These are phyloP conservation scores for Scheffersomyces titani DNA, from an alignment of 1,139 yeast genomes.

Conservation along the genomic window DNA sequence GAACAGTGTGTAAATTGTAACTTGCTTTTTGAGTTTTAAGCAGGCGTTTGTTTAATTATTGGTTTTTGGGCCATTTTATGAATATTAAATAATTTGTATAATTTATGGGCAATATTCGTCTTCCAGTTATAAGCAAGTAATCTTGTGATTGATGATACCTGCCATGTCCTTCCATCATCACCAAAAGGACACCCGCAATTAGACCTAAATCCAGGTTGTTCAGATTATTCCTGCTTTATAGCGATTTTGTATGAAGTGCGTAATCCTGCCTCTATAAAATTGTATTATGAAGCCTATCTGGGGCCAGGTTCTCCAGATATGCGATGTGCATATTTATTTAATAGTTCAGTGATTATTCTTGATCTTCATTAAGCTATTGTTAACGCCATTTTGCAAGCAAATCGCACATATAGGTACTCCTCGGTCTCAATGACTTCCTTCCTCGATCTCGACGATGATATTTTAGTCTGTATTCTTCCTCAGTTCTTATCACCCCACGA, in stretches of 20 bases:
- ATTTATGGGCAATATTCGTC: too few species aligned
- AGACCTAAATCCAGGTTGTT: not conserved
- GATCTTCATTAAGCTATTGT: not conserved
- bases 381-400: not conserved
- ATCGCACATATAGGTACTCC: not conserved
- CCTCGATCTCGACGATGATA: slow-evolving; percentile 43
- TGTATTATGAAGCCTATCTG: not conserved
- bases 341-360: not conserved
- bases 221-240: too few species aligned
- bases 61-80: too few species aligned
- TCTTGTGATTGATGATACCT: not conserved
- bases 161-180: not conserved
- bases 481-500: slow-evolving; percentile 44
- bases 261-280: not conserved
- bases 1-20: too few species aligned
- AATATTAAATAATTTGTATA: too few species aligned
- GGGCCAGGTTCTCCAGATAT: not conserved
- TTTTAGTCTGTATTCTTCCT: slow-evolving; percentile 42
- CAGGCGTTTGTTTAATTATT: too few species aligned
- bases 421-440: slow-evolving; percentile 6
- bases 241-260: not conserved
- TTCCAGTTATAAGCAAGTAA: too few species aligned
- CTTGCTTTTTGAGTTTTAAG: too few species aligned
- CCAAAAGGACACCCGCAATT: not conserved
- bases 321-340: not conserved